Evolutionary conservation across 2,329 filamentous ascomycete species (phyloP).

Genomic region (Cercospora zeina): DNA sequence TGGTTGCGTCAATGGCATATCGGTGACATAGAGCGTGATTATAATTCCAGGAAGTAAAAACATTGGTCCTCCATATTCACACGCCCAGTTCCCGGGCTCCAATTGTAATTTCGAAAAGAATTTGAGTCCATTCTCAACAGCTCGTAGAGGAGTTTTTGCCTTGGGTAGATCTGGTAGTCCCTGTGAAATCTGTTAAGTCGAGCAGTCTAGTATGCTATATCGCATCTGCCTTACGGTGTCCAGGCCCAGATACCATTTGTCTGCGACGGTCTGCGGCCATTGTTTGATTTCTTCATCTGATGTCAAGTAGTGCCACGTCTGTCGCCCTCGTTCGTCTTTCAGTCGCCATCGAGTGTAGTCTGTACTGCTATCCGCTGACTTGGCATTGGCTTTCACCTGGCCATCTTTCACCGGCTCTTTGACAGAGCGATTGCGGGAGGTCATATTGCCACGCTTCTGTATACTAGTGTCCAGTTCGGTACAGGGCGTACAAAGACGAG

Average conservation of each 20-base stretch:
- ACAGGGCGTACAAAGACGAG: background rate
- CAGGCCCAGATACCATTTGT: conserved; percentile 83
- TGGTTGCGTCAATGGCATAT: conserved; percentile 78
- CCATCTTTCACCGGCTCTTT: conserved; percentile 14
- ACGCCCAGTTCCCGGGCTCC: conserved; percentile 88
- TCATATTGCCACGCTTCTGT: conserved; percentile 13
- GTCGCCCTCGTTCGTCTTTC: conserved; percentile 75
- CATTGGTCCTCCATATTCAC: conserved; percentile 97
- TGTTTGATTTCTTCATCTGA: conserved; percentile 67
- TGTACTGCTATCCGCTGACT: conserved; percentile 50
- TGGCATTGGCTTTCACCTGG: conserved; percentile 29
- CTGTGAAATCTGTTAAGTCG: conserved; percentile 49
- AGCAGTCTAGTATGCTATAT: conserved; percentile 13
- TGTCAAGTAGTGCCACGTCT: conserved; percentile 90
- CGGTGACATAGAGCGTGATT: conserved; percentile 83
- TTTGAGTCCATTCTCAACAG: conserved; percentile 76
- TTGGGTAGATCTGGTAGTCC: conserved; percentile 69
- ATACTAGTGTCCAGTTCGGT: background rate
- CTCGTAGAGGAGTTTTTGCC: conserved; percentile 70
- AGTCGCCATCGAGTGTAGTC: conserved; percentile 84
- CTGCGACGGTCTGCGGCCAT: conserved; percentile 87
- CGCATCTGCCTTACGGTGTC: conserved; percentile 61
- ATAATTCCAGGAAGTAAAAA: conserved; percentile 87
- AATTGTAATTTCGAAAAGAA: conserved; percentile 92
- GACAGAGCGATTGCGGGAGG: conserved; percentile 16